A percentile compares a stretch with the other conserved stretches of the same genome.
Evolutionary conservation across 345 rosid genomes (phyloP).

Genomic region (Carallia pectinifolia): DNA sequence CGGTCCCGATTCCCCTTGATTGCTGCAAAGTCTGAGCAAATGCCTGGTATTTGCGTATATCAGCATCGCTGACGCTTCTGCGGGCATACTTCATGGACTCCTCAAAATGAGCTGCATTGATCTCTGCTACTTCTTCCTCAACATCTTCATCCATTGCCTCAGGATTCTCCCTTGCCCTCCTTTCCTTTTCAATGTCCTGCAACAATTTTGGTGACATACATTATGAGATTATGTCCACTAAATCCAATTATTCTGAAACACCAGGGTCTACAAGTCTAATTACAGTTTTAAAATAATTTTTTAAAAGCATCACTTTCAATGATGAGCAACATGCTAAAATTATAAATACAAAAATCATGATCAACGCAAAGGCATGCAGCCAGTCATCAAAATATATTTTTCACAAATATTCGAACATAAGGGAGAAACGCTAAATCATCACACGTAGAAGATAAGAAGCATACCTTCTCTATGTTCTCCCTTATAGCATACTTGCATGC

Average conservation of each 20-base stretch:
- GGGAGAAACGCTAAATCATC: no score
- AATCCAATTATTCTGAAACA: neutral
- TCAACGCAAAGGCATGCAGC: no score
- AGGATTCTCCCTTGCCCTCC: constrained; percentile 30
- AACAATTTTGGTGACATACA: no score
- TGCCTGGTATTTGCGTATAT: constrained; percentile 43
- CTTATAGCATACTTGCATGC: constrained; percentile 68
- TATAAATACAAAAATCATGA: no score
- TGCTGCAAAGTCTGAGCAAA: constrained; percentile 51
- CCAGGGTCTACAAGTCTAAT: no score
- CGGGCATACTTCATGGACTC: constrained; percentile 55
- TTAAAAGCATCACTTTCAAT: no score
- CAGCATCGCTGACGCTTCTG: constrained; percentile 49
- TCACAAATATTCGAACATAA: no score
- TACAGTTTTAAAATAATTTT: no score
- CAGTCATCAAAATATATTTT: no score
- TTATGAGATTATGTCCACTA: neutral
- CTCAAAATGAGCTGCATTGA: constrained; percentile 49
- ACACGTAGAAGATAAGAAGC: neutral
- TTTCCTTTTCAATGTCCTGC: constrained; percentile 53
- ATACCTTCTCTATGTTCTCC: constrained; percentile 69
- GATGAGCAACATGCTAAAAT: no score
- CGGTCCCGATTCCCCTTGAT: constrained; percentile 42
- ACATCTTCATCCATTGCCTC: constrained; percentile 58
- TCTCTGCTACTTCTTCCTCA: constrained; percentile 52